Base-by-base conservation (phyloP, 176 grass and related monocot species). In the Zea luxurians region DNA sequence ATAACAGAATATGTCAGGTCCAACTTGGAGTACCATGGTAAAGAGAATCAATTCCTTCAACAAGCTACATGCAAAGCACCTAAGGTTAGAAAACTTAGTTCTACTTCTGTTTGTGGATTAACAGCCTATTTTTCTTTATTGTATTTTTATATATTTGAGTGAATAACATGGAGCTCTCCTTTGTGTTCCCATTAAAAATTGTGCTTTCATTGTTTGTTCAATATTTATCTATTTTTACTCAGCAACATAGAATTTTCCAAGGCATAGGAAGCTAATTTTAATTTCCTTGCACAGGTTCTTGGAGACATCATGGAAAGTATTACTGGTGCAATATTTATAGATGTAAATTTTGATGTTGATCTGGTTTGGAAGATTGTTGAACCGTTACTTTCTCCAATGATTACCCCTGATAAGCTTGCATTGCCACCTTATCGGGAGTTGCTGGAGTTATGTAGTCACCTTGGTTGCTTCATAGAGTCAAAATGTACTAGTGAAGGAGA, bases 291-390 rank as follows among this genome's bases (percentile, higher is more conserved):
- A 48, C 46, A 97, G 95, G 91, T 90, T 58, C 95, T 98, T 70
- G 95, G 91, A 65, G 95, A 98, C 61, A 94, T 92, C 55, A 80
- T 98, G 78, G 95, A 98, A 90, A 94, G 95, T 83, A 85, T 98
- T 68, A 83, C 82, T 1, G 95, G 95, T 68, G 91, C 95, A 69
- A 75, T 94, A 68, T 76, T 94, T 65, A 88, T 98, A 54, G 91
- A 98, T 67, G 78, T 68, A 15, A 72, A 88, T 86, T 93, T 98
- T 77, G 86, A 89, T 82, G 73, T 98, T 66, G 74, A 79, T 72
- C 52, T 78, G 78, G 85, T 90, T 69, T 98, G 95, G 95, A 84
- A 92, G 62, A 94, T 94, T 77, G 75, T 98, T 81, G 76, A 92
- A 70, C 84, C 70, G 0, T 85, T 94, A 35, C 86, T 94, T 83